Evolutionary conservation across 2,329 filamentous ascomycete species (phyloP).

Genomic region (Scytalidium lignicola): DNA sequence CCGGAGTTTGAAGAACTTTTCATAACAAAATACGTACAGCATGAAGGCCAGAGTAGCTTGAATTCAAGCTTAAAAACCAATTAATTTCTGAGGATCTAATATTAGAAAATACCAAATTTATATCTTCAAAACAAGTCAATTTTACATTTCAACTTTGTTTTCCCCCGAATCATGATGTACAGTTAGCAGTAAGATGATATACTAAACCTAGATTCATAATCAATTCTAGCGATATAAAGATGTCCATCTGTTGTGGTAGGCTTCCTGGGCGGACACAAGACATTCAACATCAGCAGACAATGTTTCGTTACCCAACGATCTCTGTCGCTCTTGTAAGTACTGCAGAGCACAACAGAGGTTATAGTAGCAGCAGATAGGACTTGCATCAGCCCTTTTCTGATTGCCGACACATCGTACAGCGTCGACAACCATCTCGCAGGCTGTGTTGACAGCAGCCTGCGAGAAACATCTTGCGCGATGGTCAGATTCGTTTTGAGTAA

Average conservation of each 20-base stretch:
- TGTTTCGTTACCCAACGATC: not conserved
- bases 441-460: not conserved
- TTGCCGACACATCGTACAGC: not conserved
- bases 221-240: not conserved
- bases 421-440: not conserved
- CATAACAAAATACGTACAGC: too few relatives aligned
- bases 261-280: not conserved
- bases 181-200: too few relatives aligned
- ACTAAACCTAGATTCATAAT: too few relatives aligned
- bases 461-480: not conserved
- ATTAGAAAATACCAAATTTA: too few relatives aligned
- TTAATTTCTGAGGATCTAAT: too few relatives aligned
- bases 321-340: not conserved
- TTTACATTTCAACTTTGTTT: too few relatives aligned
- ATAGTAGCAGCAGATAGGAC: not conserved
- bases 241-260: not conserved
- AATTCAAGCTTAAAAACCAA: too few relatives aligned
- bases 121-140: too few relatives aligned
- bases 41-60: too few relatives aligned
- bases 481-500: not conserved
- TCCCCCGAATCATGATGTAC: not conserved
- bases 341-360: not conserved
- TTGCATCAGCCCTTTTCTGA: not conserved
- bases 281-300: not conserved
- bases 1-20: too few relatives aligned